Percentiles rank a stretch among this genome's conserved stretches.
Conservation (phyloP, 768 basidiomycete genomes). For the Boletus rubroflammeus region DNA sequence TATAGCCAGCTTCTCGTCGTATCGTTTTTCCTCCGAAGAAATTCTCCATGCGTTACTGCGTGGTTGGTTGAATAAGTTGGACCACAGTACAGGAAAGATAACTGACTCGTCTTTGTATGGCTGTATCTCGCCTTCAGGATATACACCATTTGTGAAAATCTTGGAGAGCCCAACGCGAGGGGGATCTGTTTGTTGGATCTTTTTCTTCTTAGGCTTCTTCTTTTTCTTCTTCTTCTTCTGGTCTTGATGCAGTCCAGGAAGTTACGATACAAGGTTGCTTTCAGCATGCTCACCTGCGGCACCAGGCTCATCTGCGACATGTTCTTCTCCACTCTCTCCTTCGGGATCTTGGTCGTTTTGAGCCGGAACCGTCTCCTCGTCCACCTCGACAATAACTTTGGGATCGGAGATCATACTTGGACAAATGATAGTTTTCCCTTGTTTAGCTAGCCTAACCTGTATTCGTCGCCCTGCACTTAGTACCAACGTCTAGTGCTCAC, state of each 20-base stretch:
- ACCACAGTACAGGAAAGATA: background rate
- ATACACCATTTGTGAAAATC: constrained; percentile 81
- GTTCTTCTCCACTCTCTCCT: constrained; percentile 35
- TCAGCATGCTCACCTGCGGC: constrained; percentile 26
- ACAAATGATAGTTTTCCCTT: background rate
- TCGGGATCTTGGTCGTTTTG: constrained; percentile 22
- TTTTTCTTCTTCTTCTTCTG: constrained; percentile 92
- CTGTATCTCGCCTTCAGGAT: constrained; percentile 88
- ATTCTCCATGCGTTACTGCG: constrained; percentile 83
- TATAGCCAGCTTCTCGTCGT: constrained; percentile 71
- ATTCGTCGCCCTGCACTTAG: background rate
- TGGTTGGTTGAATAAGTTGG: background rate
- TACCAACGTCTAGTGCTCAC: background rate
- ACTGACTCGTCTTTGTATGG: constrained; percentile 91
- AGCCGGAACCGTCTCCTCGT: constrained; percentile 11
- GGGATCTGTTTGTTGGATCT: constrained; percentile 80
- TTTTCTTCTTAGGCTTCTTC: constrained; percentile 89
- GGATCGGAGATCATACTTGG: constrained; percentile 20
- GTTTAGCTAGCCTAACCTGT: background rate
- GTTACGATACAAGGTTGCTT: background rate
- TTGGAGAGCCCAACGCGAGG: constrained; percentile 87
- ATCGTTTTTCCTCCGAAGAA: constrained; percentile 87
- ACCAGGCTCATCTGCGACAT: constrained; percentile 21
- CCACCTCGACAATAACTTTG: constrained; percentile 7
- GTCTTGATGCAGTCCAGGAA: constrained; percentile 29